These are phyloP conservation scores for Calonectria honghensis DNA, from an alignment of 2,329 filamentous ascomycete species.

Conservation along the genomic window DNA sequence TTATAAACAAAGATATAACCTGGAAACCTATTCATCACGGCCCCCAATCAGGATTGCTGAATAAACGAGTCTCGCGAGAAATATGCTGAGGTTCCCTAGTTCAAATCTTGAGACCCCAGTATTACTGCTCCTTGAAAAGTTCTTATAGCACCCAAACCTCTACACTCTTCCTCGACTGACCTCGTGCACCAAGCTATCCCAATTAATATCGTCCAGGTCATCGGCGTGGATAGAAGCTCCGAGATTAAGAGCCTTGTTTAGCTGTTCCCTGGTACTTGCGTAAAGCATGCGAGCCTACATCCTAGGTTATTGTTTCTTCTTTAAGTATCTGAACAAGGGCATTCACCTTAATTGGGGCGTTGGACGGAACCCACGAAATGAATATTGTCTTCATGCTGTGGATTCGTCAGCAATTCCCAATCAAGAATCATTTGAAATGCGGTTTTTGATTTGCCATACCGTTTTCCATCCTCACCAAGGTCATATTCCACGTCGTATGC, in stretches of 20 bases:
- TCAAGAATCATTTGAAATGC: too few relatives aligned
- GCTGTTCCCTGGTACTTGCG: conserved; percentile 48
- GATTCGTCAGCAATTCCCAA: too few relatives aligned
- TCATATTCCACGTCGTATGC: conserved; percentile 47
- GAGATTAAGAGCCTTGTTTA: conserved; percentile 46
- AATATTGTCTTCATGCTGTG: conserved; percentile 44
- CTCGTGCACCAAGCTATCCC: conserved; percentile 37
- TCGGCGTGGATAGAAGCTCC: conserved; percentile 46
- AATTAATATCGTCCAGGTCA: conserved; percentile 41
- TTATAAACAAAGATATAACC: too few relatives aligned
- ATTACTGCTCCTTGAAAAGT: background rate
- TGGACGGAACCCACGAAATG: conserved; percentile 47
- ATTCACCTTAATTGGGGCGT: conserved; percentile 44
- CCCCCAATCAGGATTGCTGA: too few relatives aligned
- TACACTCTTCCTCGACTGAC: conserved; percentile 12
- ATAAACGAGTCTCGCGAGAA: too few relatives aligned
- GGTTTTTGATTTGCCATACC: conserved; percentile 12
- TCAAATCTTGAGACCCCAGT: background rate
- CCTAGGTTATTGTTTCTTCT: background rate
- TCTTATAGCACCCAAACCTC: background rate
- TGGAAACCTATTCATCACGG: too few relatives aligned
- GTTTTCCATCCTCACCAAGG: conserved; percentile 47
- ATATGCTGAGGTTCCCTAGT: too few relatives aligned
- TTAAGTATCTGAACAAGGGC: background rate
- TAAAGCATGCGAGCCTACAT: conserved; percentile 48